phyloP scores from a whole-genome alignment of 2,329 filamentous ascomycete species.

The Trichoderma citrinoviride region DNA sequence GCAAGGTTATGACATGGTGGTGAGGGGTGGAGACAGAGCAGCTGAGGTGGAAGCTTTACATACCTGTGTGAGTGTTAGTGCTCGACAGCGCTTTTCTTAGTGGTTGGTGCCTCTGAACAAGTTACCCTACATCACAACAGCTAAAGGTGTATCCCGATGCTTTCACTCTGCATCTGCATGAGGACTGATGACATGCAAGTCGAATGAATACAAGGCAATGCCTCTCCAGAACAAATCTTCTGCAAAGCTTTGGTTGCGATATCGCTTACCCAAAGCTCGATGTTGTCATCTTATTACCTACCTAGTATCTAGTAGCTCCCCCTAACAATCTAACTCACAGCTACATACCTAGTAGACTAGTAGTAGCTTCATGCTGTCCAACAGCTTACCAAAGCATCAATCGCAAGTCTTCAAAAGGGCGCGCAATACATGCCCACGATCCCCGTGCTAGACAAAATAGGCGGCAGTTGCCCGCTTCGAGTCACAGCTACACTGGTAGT shows the following conservation, averaged over 20 bases:
- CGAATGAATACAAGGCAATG: too few species aligned
- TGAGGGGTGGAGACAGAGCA: conserved; percentile 4
- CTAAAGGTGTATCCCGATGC: too few species aligned
- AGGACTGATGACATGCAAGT: too few species aligned
- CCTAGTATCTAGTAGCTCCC: background rate
- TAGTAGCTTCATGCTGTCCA: background rate
- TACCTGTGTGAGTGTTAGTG: background rate
- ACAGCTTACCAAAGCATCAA: background rate
- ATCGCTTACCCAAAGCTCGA: too few species aligned
- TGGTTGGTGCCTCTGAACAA: too few species aligned
- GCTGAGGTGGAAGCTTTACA: background rate
- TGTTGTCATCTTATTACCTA: too few species aligned
- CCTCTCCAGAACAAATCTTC: too few species aligned
- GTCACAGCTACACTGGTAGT: background rate
- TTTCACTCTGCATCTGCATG: too few species aligned
- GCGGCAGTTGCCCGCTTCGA: background rate
- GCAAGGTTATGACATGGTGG: background rate
- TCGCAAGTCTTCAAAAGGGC: background rate
- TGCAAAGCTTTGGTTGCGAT: too few species aligned
- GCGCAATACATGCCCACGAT: background rate
- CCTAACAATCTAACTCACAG: too few species aligned
- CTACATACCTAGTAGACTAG: too few species aligned
- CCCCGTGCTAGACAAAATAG: background rate
- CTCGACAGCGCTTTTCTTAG: background rate
- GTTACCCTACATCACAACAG: too few species aligned